Base-by-base conservation (phyloP, 2,329 filamentous ascomycete genomes). In the Nothopassalora personata region DNA sequence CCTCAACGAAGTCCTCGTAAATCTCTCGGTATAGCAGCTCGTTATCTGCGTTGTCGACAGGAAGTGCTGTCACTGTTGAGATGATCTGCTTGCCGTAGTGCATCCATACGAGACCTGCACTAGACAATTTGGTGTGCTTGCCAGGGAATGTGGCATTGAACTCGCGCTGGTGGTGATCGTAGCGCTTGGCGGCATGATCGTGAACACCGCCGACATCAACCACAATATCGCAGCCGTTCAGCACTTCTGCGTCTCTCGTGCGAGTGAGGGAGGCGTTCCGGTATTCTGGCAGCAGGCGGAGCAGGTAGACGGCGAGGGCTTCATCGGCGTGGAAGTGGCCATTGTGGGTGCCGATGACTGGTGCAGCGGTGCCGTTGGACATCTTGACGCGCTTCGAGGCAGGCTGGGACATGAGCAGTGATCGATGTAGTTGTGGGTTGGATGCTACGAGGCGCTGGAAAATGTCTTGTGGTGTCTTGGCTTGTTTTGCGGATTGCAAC, bases 241-340 rank as follows among this genome's bases (percentile, higher is more conserved):
- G 87, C 33, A 87, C 74, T 28, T 85, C 82, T 18, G 91, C 86
- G 75, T 99, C 91, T 70, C 94, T 89, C 51, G 92, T 96, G 68
- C 94, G 91, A 53, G 96, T 81, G 47, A 99, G 87, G 47, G 81
- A 74, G 28, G 91, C 87, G 67, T 82, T 77, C 57, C 81, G 75
- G 80, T 97, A 99, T 60, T 86, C 79, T 23, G 94, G 93, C 18
- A 97, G 88, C 58, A 89, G 84, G 65, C 91, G 91, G 67, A 99
- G 89, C 81, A 99, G 91, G 81, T 96, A 91, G 65, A 99, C 92
- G 59, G 94, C 94, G 47, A 99, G 86, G 61, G 94, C 93, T 80
- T 99, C 94, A 76, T 99, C 94, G 74, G 94, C 94, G 80, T 99
- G 94, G 83, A 99, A 99, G 81, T 97, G 91, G 67, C 94, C 94